Percentiles rank a stretch among this genome's conserved stretches.
These are phyloP conservation scores for Pestalotiopsis fici DNA, from an alignment of 2,329 filamentous ascomycete genomes.

Conservation along the genomic window DNA sequence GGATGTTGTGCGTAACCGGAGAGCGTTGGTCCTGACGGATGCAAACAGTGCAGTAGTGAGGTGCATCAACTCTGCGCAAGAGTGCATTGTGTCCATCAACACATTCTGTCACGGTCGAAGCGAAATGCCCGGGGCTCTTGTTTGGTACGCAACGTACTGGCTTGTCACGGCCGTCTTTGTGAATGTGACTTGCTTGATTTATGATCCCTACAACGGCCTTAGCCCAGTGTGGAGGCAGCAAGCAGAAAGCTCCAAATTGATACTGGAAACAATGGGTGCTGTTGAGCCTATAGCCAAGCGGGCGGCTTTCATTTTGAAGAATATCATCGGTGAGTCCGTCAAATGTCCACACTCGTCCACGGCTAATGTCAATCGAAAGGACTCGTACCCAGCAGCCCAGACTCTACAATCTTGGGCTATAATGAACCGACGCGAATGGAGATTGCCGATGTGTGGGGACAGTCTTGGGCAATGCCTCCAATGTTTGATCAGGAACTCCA, in stretches of 20 bases:
- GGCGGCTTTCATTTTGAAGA: neutral
- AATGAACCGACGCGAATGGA: neutral
- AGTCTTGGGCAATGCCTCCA: neutral
- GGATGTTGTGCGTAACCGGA: neutral
- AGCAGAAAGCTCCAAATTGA: neutral
- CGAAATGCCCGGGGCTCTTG: neutral
- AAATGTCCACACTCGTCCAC: neutral
- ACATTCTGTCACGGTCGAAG: neutral
- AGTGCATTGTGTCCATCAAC: neutral
- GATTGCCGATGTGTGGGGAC: neutral
- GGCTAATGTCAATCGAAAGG: neutral
- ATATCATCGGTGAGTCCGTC: neutral
- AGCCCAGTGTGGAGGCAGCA: neutral
- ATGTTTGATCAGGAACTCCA: neutral
- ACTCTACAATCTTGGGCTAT: neutral
- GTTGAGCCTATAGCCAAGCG: neutral
- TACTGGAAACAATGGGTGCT: neutral
- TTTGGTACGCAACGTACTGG: neutral
- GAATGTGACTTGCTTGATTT: neutral
- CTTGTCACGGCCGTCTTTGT: neutral
- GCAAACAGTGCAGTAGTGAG: neutral
- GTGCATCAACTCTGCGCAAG: neutral
- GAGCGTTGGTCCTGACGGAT: neutral
- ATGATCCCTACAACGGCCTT: neutral
- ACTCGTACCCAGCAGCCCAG: neutral